phyloP scores from a whole-genome alignment of 805 yeast species.

The Monosporozyma unispora region DNA sequence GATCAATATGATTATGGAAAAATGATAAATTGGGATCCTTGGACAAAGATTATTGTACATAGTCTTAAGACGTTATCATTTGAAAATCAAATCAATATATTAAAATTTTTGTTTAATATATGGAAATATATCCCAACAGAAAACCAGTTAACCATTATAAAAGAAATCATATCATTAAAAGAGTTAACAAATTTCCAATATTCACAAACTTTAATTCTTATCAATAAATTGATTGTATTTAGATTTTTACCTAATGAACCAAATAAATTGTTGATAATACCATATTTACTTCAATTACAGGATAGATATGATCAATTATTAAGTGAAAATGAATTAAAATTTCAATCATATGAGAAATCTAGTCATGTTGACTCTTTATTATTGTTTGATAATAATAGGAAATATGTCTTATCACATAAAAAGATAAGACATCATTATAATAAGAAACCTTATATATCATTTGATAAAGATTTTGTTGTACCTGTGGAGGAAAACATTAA shows the following conservation, averaged over 20 bases:
- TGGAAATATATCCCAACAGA: slow-evolving; percentile 20
- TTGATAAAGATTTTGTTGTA: background rate
- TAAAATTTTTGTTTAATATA: slow-evolving; percentile 21
- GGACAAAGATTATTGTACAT: slow-evolving; percentile 20
- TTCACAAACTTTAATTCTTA: background rate
- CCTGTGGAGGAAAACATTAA: background rate
- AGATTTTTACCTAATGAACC: background rate
- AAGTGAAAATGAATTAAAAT: background rate
- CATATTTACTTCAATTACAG: background rate
- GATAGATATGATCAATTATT: background rate
- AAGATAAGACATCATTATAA: slow-evolving; percentile 1
- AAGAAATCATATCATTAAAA: background rate
- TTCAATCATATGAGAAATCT: background rate
- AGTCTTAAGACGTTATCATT: slow-evolving; percentile 20
- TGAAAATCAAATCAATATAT: slow-evolving; percentile 19
- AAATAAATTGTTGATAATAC: background rate
- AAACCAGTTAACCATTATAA: slow-evolving; percentile 1
- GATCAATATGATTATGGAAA: slow-evolving; percentile 11
- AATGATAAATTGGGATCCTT: slow-evolving; percentile 21
- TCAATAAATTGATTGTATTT: background rate
- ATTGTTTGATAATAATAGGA: background rate
- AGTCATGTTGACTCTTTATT: background rate
- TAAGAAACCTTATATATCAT: background rate
- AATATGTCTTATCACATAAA: background rate
- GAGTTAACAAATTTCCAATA: background rate